Evolutionary conservation across 345 rosid genomes (phyloP).

Genomic region (Limnanthes douglasii): DNA sequence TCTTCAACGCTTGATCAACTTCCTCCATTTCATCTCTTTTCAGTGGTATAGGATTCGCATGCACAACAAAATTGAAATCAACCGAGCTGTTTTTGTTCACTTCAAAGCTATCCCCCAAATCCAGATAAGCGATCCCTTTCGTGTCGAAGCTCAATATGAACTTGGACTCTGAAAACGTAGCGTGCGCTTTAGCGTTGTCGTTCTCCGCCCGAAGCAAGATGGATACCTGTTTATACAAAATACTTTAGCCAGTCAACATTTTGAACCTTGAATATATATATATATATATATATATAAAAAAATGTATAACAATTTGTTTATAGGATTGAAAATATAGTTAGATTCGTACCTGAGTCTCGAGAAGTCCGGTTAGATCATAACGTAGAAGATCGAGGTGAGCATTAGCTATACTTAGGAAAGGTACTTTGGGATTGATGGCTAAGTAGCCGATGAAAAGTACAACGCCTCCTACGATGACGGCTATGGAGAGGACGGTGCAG

Average conservation of each 20-base stretch:
- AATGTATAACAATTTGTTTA: too few species aligned
- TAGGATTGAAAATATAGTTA: too few species aligned
- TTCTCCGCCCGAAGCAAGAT: slow-evolving; percentile 42
- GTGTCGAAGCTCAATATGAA: slow-evolving; percentile 33
- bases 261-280: too few species aligned
- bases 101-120: slow-evolving; percentile 28
- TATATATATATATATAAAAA: too few species aligned
- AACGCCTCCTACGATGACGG: slow-evolving; percentile 51
- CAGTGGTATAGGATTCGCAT: slow-evolving; percentile 51
- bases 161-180: slow-evolving; percentile 27
- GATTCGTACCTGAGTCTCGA: slow-evolving; percentile 37
- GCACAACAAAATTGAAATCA: slow-evolving; percentile 26
- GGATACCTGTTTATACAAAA: slow-evolving; percentile 50
- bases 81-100: slow-evolving; percentile 36
- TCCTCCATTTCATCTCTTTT: slow-evolving; percentile 19
- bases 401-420: slow-evolving; percentile 34
- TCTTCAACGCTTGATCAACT: slow-evolving; percentile 24
- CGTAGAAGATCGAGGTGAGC: slow-evolving; percentile 43
- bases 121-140: slow-evolving; percentile 24
- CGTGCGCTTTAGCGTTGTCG: slow-evolving; percentile 55
- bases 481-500: slow-evolving; percentile 48
- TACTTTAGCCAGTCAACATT: slow-evolving; percentile 24
- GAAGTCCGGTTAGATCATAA: slow-evolving; percentile 20
- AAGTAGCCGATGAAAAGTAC: slow-evolving; percentile 49
- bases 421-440: slow-evolving; percentile 67